Evolutionary conservation across 2,329 filamentous ascomycete species (phyloP).

Genomic region (Tolypocladium amazonense): DNA sequence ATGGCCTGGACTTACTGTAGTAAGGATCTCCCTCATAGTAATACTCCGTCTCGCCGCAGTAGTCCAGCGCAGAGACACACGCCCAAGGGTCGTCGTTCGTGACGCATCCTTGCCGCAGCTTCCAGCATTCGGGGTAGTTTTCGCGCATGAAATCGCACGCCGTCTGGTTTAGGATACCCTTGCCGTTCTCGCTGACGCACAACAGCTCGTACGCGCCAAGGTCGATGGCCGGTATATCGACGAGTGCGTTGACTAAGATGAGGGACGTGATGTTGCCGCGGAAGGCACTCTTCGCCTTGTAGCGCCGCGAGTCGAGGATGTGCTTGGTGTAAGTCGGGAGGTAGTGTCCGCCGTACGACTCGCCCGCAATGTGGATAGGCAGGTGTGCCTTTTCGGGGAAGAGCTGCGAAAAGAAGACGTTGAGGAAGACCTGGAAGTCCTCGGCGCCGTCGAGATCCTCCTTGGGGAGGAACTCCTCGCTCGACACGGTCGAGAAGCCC

Average conservation of each 20-base stretch:
- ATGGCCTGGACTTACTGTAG: neutral
- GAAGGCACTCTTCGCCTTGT: conserved; percentile 2
- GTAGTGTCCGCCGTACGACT: conserved; percentile 10
- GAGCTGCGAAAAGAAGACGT: conserved; percentile 28
- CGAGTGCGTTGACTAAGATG: conserved; percentile 4
- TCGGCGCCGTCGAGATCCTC: conserved; percentile 24
- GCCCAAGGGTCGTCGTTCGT: neutral
- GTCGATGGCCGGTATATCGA: conserved; percentile 3
- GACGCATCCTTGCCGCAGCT: conserved; percentile 1
- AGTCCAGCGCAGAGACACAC: neutral
- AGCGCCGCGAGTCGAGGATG: conserved; percentile 4
- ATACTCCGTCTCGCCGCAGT: neutral
- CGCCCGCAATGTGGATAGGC: conserved; percentile 33
- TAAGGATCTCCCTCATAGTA: neutral
- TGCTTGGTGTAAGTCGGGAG: conserved; percentile 3
- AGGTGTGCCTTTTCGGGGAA: conserved; percentile 26
- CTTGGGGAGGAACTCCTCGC: conserved; percentile 8
- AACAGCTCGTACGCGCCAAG: conserved; percentile 3
- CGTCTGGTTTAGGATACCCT: conserved; percentile 1
- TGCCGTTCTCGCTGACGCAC: neutral
- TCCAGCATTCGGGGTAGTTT: neutral
- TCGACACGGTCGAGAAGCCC: conserved; percentile 24
- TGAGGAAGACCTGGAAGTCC: conserved; percentile 36
- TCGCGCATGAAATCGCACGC: neutral
- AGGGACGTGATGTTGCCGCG: conserved; percentile 5